phyloP scores from a whole-genome alignment of 1,284 basidiomycete genomes.

The Ceratobasidium sp. region DNA sequence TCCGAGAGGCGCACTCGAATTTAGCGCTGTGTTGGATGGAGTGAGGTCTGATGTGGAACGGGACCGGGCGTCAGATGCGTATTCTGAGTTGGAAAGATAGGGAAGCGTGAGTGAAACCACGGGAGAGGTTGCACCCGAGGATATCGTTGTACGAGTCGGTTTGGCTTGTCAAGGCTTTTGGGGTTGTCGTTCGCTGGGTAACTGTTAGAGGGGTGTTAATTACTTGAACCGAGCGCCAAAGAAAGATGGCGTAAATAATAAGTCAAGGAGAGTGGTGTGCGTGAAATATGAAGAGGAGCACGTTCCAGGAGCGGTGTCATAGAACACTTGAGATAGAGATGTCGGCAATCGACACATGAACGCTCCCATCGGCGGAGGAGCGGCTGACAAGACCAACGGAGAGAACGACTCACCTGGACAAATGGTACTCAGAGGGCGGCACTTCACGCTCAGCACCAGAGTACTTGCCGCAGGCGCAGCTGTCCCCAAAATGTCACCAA shows the following conservation, averaged over 20 bases:
- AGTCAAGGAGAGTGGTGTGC: conserved; percentile 36
- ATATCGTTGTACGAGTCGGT: neutral
- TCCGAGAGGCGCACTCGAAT: conserved; percentile 14
- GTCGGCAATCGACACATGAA: conserved; percentile 1
- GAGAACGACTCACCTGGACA: conserved; percentile 66
- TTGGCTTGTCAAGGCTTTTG: conserved; percentile 21
- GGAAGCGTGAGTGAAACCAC: conserved; percentile 12
- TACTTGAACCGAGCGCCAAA: neutral
- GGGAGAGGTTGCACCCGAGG: conserved; percentile 30
- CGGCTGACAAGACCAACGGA: neutral
- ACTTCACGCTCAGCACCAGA: conserved; percentile 75
- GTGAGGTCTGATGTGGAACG: conserved; percentile 16
- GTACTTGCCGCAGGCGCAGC: conserved; percentile 69
- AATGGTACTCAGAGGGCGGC: conserved; percentile 75
- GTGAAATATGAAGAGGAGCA: conserved; percentile 36
- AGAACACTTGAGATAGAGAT: no score
- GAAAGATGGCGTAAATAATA: conserved; percentile 7
- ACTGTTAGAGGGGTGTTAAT: conserved; percentile 50
- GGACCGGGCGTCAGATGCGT: conserved; percentile 2
- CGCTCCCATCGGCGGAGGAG: neutral
- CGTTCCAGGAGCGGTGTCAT: conserved; percentile 52
- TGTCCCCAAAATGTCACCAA: conserved; percentile 72
- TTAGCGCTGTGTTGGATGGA: neutral
- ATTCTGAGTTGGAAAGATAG: neutral
- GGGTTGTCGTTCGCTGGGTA: conserved; percentile 52